Evolutionary conservation across 495 filamentous ascomycete species (phyloP), one percentile per base, ranked within the genome.

Genomic region (Hypomontagnella monticulosa): DNA sequence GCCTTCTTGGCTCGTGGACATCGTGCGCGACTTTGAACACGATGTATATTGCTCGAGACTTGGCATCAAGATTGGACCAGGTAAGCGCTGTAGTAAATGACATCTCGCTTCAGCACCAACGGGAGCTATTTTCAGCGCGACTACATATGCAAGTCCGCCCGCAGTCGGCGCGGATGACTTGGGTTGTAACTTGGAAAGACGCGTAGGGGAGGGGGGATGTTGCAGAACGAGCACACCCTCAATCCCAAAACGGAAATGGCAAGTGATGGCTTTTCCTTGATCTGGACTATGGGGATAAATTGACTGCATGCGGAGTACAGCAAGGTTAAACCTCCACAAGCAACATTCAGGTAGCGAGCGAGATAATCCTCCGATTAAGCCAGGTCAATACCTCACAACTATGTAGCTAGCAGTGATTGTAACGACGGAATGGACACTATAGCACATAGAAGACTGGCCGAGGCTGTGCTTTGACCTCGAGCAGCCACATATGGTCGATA

Each of bases 81-180:
- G 66, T 69, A 69, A 69, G 60, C 49, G 44, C 59, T 53, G 8
- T 57, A 37, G 54, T 34, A 63, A 59, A 64, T 63, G 66, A 64
- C 66, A 57, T 64, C 66, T 69, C 66, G 66, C 60, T 69, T 69
- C 66, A 69, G 66, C 66, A 69, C 55, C 66, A 64, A 69, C 66
- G 66, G 66, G 66, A 69, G 60, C 66, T 69, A 69, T 69, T 69
- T 69, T 69, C 66, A 69, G 66, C 63, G 66, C 38, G 23, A 61
- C 60, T 63, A 61, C 58, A 64, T 69, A 63, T 69, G 66, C 66
- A 69, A 69, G 66, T 27, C 60, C 38, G 55, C 59, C 65, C 65
- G 60, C 59, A 59, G 48, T 68, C 60, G 56, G 66, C 66, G 60
- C 60, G 55, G 60, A 55, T 64, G 60, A 61, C 55, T 55, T 61